Conservation (phyloP, 1,284 basidiomycete genomes). For the Anthracocystis setariae region DNA sequence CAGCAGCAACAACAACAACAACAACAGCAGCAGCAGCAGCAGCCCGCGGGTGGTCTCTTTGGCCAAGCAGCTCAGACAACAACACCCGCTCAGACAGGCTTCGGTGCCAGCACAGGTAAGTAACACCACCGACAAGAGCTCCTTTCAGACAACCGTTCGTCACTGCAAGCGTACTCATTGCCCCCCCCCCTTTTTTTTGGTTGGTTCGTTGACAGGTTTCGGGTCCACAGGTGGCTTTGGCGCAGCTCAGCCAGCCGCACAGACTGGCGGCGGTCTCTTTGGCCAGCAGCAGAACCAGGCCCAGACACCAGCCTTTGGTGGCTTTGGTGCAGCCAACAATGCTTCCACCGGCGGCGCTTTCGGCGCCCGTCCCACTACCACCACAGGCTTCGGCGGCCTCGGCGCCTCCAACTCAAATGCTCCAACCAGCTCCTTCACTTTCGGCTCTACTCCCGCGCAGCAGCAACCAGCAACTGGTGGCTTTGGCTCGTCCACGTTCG, state of each 20-base stretch:
- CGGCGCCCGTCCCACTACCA: constrained; percentile 53
- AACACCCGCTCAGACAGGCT: constrained; percentile 58
- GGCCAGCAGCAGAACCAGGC: constrained; percentile 58
- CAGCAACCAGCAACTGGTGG: constrained; percentile 39
- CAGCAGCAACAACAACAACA: constrained; percentile 62
- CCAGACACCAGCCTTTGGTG: constrained; percentile 54
- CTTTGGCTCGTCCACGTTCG: constrained; percentile 50
- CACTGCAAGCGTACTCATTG: background rate
- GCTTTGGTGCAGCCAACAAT: constrained; percentile 49
- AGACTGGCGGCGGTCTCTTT: constrained; percentile 63
- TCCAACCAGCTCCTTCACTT: constrained; percentile 43
- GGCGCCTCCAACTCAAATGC: constrained; percentile 34
- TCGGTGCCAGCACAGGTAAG: constrained; percentile 44
- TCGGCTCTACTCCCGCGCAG: constrained; percentile 39
- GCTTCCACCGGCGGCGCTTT: constrained; percentile 44
- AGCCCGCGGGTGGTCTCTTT: constrained; percentile 64
- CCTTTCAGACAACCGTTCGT: background rate
- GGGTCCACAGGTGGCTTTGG: constrained; percentile 47
- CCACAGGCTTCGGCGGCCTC: constrained; percentile 58
- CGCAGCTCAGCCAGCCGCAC: constrained; percentile 52
- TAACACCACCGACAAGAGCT: background rate
- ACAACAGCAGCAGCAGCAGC: constrained; percentile 58
- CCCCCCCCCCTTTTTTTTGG: background rate
- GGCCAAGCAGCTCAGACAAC: constrained; percentile 61
- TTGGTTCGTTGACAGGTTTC: constrained; percentile 21